A percentile compares a stretch with the other conserved stretches of the same genome.
Evolutionary conservation across 2,329 filamentous ascomycete species (phyloP).

Genomic region (Talaromyces sp.): DNA sequence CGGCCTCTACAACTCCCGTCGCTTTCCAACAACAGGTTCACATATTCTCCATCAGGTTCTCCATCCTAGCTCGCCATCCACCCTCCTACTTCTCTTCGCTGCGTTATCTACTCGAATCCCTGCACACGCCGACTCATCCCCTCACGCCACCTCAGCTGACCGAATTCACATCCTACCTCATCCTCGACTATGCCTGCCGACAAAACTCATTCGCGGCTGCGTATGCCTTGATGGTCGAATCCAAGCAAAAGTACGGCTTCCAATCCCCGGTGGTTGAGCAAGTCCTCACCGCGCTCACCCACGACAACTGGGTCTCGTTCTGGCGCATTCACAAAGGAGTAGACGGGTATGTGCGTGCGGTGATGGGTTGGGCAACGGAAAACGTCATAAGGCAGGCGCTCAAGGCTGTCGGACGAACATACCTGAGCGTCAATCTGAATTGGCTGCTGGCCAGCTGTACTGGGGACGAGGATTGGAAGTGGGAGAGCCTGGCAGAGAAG

Average conservation of each 20-base stretch:
- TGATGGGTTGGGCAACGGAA: slow-evolving; percentile 77
- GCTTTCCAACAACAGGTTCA: slow-evolving; percentile 84
- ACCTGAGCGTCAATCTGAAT: slow-evolving; percentile 72
- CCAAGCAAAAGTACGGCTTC: slow-evolving; percentile 49
- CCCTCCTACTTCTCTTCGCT: slow-evolving; percentile 89
- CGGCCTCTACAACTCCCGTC: slow-evolving; percentile 65
- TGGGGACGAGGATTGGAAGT: slow-evolving; percentile 47
- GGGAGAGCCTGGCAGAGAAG: slow-evolving; percentile 62
- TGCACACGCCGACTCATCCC: slow-evolving; percentile 60
- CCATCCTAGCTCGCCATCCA: slow-evolving; percentile 73
- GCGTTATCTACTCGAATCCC: slow-evolving; percentile 65
- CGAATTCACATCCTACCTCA: slow-evolving; percentile 74
- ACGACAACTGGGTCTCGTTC: slow-evolving; percentile 79
- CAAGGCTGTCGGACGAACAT: slow-evolving; percentile 80
- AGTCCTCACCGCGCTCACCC: slow-evolving; percentile 64
- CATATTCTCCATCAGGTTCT: slow-evolving; percentile 81
- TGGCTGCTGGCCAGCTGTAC: slow-evolving; percentile 53
- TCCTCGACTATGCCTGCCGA: slow-evolving; percentile 85
- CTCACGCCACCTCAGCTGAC: slow-evolving; percentile 67
- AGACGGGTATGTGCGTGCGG: slow-evolving; percentile 70
- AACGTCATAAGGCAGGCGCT: slow-evolving; percentile 70
- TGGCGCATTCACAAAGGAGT: slow-evolving; percentile 65
- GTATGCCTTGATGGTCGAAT: slow-evolving; percentile 56
- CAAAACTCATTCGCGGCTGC: slow-evolving; percentile 70
- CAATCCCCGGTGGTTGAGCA: slow-evolving; percentile 63